Conservation (phyloP, 192 early-diverging fungal genomes). For the Globomyces pollinis-pini region DNA sequence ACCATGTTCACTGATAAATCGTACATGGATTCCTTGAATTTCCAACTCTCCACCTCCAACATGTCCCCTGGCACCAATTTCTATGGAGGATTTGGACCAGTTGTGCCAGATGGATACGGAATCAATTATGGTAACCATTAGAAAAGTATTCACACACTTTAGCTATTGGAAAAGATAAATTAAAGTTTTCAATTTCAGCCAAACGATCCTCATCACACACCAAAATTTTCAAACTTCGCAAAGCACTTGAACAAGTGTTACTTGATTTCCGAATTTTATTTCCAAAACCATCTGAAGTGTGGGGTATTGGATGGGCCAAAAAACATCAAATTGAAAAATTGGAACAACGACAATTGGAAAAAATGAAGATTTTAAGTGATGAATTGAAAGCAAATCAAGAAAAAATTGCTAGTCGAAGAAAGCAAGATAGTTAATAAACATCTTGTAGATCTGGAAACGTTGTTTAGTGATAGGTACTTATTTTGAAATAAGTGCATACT, state of each 20-base stretch:
- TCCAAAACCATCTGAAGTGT: constrained; percentile 45
- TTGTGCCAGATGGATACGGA: constrained; percentile 46
- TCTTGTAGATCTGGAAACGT: too few species aligned
- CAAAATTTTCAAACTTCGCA: constrained; percentile 48
- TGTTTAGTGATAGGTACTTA: too few species aligned
- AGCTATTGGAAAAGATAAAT: constrained; percentile 47
- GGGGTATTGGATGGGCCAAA: constrained; percentile 24
- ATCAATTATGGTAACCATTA: constrained; percentile 50
- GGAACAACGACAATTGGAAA: background rate
- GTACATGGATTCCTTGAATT: constrained; percentile 69
- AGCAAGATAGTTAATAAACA: too few species aligned
- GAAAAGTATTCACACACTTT: too few species aligned
- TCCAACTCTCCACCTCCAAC: constrained; percentile 73
- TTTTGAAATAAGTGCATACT: too few species aligned
- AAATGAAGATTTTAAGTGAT: constrained; percentile 3
- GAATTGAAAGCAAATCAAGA: too few species aligned
- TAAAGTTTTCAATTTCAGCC: constrained; percentile 54
- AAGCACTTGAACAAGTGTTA: constrained; percentile 49
- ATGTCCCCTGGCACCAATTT: constrained; percentile 42
- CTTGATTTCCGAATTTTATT: constrained; percentile 59
- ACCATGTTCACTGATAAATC: constrained; percentile 77
- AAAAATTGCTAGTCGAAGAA: too few species aligned
- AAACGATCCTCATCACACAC: constrained; percentile 36
- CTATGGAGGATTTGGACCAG: constrained; percentile 50
- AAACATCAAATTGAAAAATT: background rate